phyloP scores from a whole-genome alignment of 1,284 basidiomycete species.

The Coniferiporia weirii region DNA sequence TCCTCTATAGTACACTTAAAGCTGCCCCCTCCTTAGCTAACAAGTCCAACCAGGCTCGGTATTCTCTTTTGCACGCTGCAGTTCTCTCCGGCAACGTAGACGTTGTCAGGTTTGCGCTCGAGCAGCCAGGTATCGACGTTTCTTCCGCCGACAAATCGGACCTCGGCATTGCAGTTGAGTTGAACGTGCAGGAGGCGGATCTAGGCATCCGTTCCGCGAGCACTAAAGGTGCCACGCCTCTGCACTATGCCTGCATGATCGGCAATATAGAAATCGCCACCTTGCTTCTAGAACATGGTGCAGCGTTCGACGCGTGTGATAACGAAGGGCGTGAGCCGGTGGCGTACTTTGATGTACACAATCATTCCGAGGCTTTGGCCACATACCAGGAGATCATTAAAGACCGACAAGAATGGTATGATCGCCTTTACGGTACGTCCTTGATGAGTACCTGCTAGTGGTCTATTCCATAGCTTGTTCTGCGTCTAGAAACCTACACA shows the following conservation, averaged over 20 bases:
- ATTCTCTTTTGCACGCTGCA: slow-evolving; percentile 11
- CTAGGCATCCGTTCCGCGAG: not conserved
- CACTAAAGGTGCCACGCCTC: slow-evolving; percentile 2
- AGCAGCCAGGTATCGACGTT: not conserved
- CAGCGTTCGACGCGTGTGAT: not conserved
- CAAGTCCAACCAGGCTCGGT: not conserved
- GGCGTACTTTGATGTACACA: slow-evolving; percentile 6
- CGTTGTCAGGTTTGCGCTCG: slow-evolving; percentile 3
- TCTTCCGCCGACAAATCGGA: not conserved
- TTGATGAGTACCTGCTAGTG: not conserved
- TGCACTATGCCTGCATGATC: slow-evolving; percentile 14
- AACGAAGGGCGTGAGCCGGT: not conserved
- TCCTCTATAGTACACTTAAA: slow-evolving; percentile 2
- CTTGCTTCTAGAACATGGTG: not conserved
- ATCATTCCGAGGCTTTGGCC: not conserved
- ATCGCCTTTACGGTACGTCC: not conserved
- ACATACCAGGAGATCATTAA: not conserved
- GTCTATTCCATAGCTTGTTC: no score
- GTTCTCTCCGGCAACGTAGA: slow-evolving; percentile 8
- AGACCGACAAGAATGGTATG: not conserved
- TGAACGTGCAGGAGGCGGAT: not conserved
- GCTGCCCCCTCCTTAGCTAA: not conserved
- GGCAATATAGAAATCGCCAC: slow-evolving; percentile 3
- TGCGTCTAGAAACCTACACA: not conserved
- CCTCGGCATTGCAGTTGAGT: no score